phyloP scores from a whole-genome alignment of 2,329 filamentous ascomycete genomes.

The Trichoderma oligosporum region DNA sequence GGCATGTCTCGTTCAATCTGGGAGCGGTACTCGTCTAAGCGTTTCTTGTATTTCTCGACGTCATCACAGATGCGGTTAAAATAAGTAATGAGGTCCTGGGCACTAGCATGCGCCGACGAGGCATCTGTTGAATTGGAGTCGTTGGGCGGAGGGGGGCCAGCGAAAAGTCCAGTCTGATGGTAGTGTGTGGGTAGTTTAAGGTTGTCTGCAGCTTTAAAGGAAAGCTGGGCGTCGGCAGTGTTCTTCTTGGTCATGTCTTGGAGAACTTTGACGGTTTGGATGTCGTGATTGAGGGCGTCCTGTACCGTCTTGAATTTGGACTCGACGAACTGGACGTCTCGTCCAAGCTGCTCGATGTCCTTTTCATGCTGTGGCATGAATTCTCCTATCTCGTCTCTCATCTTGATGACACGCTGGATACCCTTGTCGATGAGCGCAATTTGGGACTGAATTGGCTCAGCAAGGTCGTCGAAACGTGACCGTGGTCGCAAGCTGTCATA shows the following conservation, averaged over 20 bases:
- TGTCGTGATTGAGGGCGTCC: slow-evolving; percentile 51
- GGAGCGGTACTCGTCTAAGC: slow-evolving; percentile 43
- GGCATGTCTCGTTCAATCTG: slow-evolving; percentile 48
- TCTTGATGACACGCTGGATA: slow-evolving; percentile 75
- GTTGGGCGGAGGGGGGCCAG: slow-evolving; percentile 31
- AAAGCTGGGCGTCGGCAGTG: slow-evolving; percentile 65
- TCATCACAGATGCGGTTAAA: slow-evolving; percentile 44
- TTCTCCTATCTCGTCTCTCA: slow-evolving; percentile 71
- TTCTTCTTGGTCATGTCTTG: slow-evolving; percentile 57
- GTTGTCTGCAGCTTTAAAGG: slow-evolving; percentile 71
- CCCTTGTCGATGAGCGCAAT: slow-evolving; percentile 75
- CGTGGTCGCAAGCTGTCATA: slow-evolving; percentile 75
- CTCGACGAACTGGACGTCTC: slow-evolving; percentile 48
- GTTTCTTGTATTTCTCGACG: slow-evolving; percentile 42
- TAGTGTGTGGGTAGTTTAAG: slow-evolving; percentile 63
- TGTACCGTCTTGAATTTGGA: slow-evolving; percentile 46
- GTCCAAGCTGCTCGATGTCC: slow-evolving; percentile 45
- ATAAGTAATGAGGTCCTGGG: slow-evolving; percentile 44
- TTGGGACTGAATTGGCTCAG: slow-evolving; percentile 73
- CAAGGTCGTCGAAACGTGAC: slow-evolving; percentile 86
- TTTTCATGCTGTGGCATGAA: slow-evolving; percentile 56
- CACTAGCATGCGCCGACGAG: slow-evolving; percentile 36
- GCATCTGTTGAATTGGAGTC: slow-evolving; percentile 33
- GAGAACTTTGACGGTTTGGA: slow-evolving; percentile 61
- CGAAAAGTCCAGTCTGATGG: slow-evolving; percentile 46